phyloP scores from a whole-genome alignment of 1,284 basidiomycete genomes.

The Flammula alnicola region DNA sequence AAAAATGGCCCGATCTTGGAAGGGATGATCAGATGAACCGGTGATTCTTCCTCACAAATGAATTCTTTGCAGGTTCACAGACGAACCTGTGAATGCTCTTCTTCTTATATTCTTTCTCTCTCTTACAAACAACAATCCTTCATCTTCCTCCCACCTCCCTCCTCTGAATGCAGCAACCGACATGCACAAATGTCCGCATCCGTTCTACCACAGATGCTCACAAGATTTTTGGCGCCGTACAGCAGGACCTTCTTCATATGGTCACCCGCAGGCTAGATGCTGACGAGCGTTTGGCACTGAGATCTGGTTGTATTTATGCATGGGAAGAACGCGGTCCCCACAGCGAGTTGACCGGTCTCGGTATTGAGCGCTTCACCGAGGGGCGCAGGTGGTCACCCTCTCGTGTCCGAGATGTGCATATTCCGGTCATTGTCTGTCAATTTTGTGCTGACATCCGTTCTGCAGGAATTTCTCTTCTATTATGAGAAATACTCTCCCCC shows the following conservation, averaged over 20 bases:
- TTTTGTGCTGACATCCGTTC: slow-evolving; percentile 11
- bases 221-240: slow-evolving; percentile 78
- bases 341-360: slow-evolving; percentile 75
- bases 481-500: slow-evolving; percentile 69
- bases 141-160: slow-evolving; percentile 13
- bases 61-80: slow-evolving; percentile 17
- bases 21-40: slow-evolving; percentile 18
- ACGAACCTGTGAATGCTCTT: too few species aligned
- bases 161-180: slow-evolving; percentile 64
- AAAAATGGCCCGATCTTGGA: slow-evolving; percentile 12
- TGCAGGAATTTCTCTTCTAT: slow-evolving; percentile 80
- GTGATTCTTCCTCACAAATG: slow-evolving; percentile 17
- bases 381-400: slow-evolving; percentile 80
- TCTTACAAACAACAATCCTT: slow-evolving; percentile 16
- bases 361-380: slow-evolving; percentile 80
- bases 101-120: slow-evolving; percentile 11
- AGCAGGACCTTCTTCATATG: slow-evolving; percentile 67
- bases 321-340: slow-evolving; percentile 85
- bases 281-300: slow-evolving; percentile 67
- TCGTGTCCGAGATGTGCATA: slow-evolving; percentile 76
- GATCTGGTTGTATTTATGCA: slow-evolving; percentile 77
- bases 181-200: slow-evolving; percentile 71
- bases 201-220: slow-evolving; percentile 79
- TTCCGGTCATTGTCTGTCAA: neutral
- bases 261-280: slow-evolving; percentile 79